Percentiles rank a stretch among this genome's conserved stretches.
Evolutionary conservation across 1,139 yeast species (phyloP).

Genomic region (Candida glucosophila): DNA sequence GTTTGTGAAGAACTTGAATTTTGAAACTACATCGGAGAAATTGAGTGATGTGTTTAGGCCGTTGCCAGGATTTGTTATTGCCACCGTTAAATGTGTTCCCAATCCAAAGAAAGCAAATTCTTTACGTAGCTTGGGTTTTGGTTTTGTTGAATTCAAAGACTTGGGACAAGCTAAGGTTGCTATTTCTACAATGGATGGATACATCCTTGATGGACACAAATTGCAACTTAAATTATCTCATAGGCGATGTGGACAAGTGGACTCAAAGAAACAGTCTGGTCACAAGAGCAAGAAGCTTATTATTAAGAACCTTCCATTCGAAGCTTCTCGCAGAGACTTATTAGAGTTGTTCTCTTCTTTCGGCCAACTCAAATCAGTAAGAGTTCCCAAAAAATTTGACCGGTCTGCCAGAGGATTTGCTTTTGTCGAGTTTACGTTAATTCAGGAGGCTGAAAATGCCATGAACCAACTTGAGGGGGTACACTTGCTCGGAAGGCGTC

Average conservation of each 20-base stretch:
- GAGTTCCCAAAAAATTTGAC: conserved; percentile 95
- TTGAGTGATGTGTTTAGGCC: conserved; percentile 57
- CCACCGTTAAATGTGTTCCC: conserved; percentile 81
- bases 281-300: conserved; percentile 61
- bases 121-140: conserved; percentile 89
- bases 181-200: conserved; percentile 64
- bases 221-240: conserved; percentile 83
- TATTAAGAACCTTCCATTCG: conserved; percentile 95
- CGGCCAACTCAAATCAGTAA: conserved; percentile 88
- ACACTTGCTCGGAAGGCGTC: conserved; percentile 89
- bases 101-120: conserved; percentile 67
- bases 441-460: conserved; percentile 94
- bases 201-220: conserved; percentile 80
- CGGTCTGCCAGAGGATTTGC: conserved; percentile 96
- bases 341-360: conserved; percentile 86
- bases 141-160: conserved; percentile 83
- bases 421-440: conserved; percentile 80
- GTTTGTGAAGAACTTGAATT: conserved; percentile 87
- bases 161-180: conserved; percentile 75
- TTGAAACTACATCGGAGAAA: conserved; percentile 58
- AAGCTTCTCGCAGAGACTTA: conserved; percentile 86
- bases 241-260: conserved; percentile 48
- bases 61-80: conserved; percentile 72
- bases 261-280: conserved; percentile 14
- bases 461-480: conserved; percentile 92